These are phyloP conservation scores for Xylaria sp. DNA, from an alignment of 2,329 filamentous ascomycete genomes.

Conservation along the genomic window DNA sequence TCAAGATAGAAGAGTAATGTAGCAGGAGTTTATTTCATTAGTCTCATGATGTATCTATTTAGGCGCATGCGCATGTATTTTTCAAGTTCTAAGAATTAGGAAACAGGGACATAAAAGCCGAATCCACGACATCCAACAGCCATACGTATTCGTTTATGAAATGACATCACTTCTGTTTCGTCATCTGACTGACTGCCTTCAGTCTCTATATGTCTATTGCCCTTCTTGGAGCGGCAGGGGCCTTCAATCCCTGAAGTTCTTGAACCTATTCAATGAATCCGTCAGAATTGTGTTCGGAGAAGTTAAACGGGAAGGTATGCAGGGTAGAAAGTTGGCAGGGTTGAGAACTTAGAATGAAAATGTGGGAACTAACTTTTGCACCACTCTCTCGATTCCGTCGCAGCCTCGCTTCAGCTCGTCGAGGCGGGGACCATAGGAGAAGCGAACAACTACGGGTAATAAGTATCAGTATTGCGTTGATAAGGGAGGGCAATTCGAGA, in stretches of 20 bases:
- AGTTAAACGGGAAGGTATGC: not conserved
- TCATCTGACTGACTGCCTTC: not conserved
- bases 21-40: constrained; percentile 17
- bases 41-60: constrained; percentile 15
- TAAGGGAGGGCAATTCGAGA: not conserved
- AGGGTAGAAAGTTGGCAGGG: no score
- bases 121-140: not conserved
- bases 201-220: not conserved
- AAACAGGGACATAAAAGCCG: not conserved
- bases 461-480: constrained; percentile 14
- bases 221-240: not conserved
- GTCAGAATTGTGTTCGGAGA: constrained; percentile 15
- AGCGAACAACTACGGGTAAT: constrained; percentile 69
- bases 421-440: constrained; percentile 87
- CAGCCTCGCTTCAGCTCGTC: constrained; percentile 80
- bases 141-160: not conserved
- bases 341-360: not conserved
- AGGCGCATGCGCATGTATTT: not conserved
- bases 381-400: constrained; percentile 84
- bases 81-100: not conserved
- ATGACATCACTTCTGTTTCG: not conserved
- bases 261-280: constrained; percentile 39
- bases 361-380: constrained; percentile 70
- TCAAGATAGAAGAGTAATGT: not conserved
- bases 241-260: constrained; percentile 40